Evolutionary conservation across 2,329 filamentous ascomycete genomes (phyloP).

Genomic region (Alternaria consortialis): DNA sequence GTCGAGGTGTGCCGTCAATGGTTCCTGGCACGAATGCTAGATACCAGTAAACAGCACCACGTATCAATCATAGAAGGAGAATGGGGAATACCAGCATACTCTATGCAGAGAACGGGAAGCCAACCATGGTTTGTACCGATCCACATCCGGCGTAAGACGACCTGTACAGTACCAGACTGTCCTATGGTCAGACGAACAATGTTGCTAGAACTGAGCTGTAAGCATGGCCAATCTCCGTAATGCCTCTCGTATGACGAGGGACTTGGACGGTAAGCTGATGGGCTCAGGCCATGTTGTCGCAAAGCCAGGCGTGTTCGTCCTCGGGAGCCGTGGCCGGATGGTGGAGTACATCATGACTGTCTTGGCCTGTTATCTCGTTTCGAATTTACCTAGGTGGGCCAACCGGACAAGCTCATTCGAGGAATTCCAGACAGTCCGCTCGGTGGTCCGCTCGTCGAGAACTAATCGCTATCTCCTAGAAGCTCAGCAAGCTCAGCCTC

Average conservation of each 20-base stretch:
- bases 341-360: slow-evolving; percentile 30
- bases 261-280: slow-evolving; percentile 7
- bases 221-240: slow-evolving; percentile 13
- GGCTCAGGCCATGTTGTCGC: slow-evolving; percentile 17
- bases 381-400: slow-evolving; percentile 35
- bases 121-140: slow-evolving; percentile 29
- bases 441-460: slow-evolving; percentile 30
- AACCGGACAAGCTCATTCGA: slow-evolving; percentile 33
- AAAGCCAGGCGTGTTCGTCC: slow-evolving; percentile 24
- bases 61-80: slow-evolving; percentile 28
- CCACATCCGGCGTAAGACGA: slow-evolving; percentile 26
- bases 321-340: slow-evolving; percentile 22
- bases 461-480: slow-evolving; percentile 76
- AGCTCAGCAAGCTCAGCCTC: slow-evolving; percentile 91
- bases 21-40: slow-evolving; percentile 24
- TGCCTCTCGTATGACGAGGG: slow-evolving; percentile 7
- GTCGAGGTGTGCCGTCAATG: slow-evolving; percentile 5
- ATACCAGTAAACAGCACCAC: slow-evolving; percentile 41
- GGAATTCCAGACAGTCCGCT: slow-evolving; percentile 29
- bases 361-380: slow-evolving; percentile 32
- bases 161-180: slow-evolving; percentile 14
- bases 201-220: slow-evolving; percentile 18
- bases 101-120: slow-evolving; percentile 28
- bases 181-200: slow-evolving; percentile 12
- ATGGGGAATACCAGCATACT: slow-evolving; percentile 38